A percentile compares a stretch with the other conserved stretches of the same genome.
Conservation (phyloP, 192 early-diverging fungal genomes). For the Podila epigama region DNA sequence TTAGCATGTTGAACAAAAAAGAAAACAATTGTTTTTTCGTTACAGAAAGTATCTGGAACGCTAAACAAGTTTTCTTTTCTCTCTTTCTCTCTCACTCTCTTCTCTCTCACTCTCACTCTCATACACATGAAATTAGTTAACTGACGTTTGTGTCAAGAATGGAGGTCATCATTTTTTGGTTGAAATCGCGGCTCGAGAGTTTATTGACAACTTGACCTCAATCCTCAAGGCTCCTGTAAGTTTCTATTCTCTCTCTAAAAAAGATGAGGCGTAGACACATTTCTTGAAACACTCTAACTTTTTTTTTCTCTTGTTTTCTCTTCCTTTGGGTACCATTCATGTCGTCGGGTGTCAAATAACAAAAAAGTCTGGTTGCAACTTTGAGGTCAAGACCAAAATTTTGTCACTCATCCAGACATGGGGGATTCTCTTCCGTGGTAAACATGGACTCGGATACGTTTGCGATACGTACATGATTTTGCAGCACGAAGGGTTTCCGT, state of each 20-base stretch:
- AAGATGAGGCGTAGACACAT: too few relatives aligned
- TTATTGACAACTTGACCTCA: slow-evolving; percentile 83
- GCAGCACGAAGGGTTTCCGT: slow-evolving; percentile 78
- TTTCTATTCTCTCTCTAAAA: not conserved
- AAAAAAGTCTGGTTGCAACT: slow-evolving; percentile 63
- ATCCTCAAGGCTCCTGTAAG: slow-evolving; percentile 66
- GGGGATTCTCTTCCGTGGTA: slow-evolving; percentile 82
- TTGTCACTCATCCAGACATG: slow-evolving; percentile 88
- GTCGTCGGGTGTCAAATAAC: not conserved
- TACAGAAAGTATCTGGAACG: not conserved
- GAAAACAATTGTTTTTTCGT: too few relatives aligned
- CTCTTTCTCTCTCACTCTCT: not conserved
- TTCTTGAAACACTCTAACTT: not conserved
- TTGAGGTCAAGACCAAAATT: slow-evolving; percentile 79
- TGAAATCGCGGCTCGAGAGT: slow-evolving; percentile 88
- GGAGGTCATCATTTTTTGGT: slow-evolving; percentile 85
- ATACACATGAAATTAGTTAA: slow-evolving; percentile 56
- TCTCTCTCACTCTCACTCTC: not conserved
- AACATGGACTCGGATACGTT: slow-evolving; percentile 81
- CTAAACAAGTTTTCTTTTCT: not conserved
- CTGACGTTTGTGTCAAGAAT: slow-evolving; percentile 96
- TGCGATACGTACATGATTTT: slow-evolving; percentile 81
- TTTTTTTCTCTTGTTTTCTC: not conserved
- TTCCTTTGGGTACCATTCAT: too few relatives aligned
- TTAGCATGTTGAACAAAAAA: too few relatives aligned